Conservation (phyloP, 441 rosid genomes). For the Raphanus hybrid region DNA sequence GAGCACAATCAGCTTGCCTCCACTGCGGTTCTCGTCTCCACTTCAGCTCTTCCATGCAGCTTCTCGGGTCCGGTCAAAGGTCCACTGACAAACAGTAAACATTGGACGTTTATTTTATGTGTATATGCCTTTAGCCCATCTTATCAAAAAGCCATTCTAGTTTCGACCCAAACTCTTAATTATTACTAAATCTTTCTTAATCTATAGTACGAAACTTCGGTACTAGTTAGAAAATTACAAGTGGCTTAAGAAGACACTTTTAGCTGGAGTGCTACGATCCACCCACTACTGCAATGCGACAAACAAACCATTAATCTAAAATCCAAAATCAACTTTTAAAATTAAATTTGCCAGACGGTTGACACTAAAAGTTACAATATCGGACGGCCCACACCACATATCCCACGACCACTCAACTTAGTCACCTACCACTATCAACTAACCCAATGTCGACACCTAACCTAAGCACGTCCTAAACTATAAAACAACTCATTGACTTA, state of each 20-base stretch:
- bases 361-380: background rate
- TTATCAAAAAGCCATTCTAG: no score
- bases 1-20: conserved; percentile 74
- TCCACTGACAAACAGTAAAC: background rate
- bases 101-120: background rate
- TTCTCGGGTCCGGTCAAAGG: background rate
- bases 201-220: no score
- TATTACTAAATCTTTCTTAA: no score
- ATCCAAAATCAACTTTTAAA: background rate
- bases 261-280: background rate
- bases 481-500: background rate
- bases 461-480: background rate
- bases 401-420: background rate
- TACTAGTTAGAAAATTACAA: no score
- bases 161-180: no score
- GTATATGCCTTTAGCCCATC: background rate
- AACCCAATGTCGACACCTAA: background rate
- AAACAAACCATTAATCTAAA: background rate
- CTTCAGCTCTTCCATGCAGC: no score
- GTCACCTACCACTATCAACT: background rate
- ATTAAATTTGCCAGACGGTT: background rate
- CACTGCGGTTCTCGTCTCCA: conserved; percentile 58
- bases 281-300: background rate
- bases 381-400: background rate
- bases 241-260: background rate